Percentiles rank a stretch among this genome's conserved stretches.
Conservation (phyloP, 2,329 filamentous ascomycete species). For the Tolypocladium guangdongense region DNA sequence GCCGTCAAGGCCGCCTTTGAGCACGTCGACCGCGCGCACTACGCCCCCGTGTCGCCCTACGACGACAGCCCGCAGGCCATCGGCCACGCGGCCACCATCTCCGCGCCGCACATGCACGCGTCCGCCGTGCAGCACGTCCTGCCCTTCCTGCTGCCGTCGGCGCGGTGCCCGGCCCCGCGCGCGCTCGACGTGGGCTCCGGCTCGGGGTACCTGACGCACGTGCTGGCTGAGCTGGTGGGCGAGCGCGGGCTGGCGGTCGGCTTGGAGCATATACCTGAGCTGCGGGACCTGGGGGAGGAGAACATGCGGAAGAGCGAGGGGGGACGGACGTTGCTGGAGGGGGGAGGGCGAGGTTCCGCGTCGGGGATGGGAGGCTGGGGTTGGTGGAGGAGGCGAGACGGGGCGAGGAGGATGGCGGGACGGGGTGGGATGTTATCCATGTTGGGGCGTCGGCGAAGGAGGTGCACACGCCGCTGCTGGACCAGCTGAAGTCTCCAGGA, state of each 20-base stretch:
- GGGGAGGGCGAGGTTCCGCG: constrained; percentile 60
- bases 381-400: constrained; percentile 34
- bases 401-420: constrained; percentile 35
- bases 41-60: constrained; percentile 62
- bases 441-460: constrained; percentile 77
- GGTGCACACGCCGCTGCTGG: constrained; percentile 60
- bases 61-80: constrained; percentile 44
- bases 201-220: constrained; percentile 76
- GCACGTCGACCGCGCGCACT: constrained; percentile 81
- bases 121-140: constrained; percentile 40
- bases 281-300: constrained; percentile 48
- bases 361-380: constrained; percentile 63
- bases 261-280: constrained; percentile 59
- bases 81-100: constrained; percentile 45
- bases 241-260: constrained; percentile 48
- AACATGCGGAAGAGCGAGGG: constrained; percentile 56
- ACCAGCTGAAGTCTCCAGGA: constrained; percentile 71
- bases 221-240: constrained; percentile 69
- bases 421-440: constrained; percentile 84
- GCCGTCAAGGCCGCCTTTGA: constrained; percentile 73
- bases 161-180: constrained; percentile 28
- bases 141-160: constrained; percentile 25
- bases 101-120: constrained; percentile 52
- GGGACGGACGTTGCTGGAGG: constrained; percentile 49
- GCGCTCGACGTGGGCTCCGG: constrained; percentile 68